Base-by-base conservation (phyloP, 495 filamentous ascomycete genomes). In the Aspergillus mulundensis region DNA sequence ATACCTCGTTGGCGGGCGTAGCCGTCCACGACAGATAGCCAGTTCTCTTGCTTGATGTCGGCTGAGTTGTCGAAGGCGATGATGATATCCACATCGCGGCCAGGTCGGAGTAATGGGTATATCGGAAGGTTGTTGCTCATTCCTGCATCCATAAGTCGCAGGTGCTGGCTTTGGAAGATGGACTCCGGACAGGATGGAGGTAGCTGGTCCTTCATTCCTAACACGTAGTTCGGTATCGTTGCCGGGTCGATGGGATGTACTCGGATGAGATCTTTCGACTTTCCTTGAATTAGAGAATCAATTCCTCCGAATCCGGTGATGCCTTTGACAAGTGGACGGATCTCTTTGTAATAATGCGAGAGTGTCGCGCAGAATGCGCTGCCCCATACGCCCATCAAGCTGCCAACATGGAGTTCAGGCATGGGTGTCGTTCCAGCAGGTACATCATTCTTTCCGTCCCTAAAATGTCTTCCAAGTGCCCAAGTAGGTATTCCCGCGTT, bases 71-170 rank as follows among this genome's bases (percentile, higher is more conserved):
- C 90, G 61, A 96, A 95, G 16, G 89, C 87, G 20, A 98, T 81
- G n/a, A 98, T 75, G 39, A 98, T 80, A 62, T 98, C 94, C 16
- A 97, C 84, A 59, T 94, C 83, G 24, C 94, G 79, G 3, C 90
- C 92, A 0, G 88, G 90, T 18, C 94, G 82, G 21, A 98, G 84
- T 6, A 97, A 80, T 0, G 94, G 94, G 68, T 98, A 98, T 24
- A 96, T 89, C 5, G 94, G 93, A 3, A 98, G 79, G 61, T 98
- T 98, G 67, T 97, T 97, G 49, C 87, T 91, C 92, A 98, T 98
- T 12, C 94, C 94, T 6, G 94, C 90, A 72, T 98, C 94, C 88
- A 96, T 96, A 5, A 97, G 82, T 60, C 94, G 86, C 21, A 97
- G 77, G 60, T 90, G 84, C 32, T 84, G 73, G 18, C 75, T 78